These are phyloP conservation scores for Termitomyces eurrhizus DNA, from an alignment of 768 basidiomycete genomes.

Conservation along the genomic window DNA sequence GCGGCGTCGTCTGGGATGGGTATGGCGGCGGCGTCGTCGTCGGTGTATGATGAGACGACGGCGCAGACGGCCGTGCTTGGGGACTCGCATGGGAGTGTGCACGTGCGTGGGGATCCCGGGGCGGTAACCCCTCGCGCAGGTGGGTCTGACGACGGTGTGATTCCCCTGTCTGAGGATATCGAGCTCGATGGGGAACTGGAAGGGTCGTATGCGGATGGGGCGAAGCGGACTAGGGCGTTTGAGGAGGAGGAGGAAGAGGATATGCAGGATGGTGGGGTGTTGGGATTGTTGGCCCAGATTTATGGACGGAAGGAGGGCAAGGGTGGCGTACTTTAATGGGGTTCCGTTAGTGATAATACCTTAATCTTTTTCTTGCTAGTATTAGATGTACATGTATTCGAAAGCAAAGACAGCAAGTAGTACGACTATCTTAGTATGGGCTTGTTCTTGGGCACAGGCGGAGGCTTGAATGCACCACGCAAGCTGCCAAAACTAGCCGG, in stretches of 20 bases:
- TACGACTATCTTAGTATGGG: slow-evolving; percentile 26
- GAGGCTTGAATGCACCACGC: slow-evolving; percentile 17
- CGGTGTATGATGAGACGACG: slow-evolving; percentile 49
- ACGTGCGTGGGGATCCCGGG: neutral
- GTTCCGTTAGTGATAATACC: slow-evolving; percentile 7
- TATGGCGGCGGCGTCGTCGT: slow-evolving; percentile 45
- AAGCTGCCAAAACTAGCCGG: slow-evolving; percentile 23
- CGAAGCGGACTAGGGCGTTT: slow-evolving; percentile 35
- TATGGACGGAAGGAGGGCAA: slow-evolving; percentile 61
- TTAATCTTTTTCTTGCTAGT: slow-evolving; percentile 4
- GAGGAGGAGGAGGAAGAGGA: slow-evolving; percentile 60
- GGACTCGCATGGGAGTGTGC: slow-evolving; percentile 65
- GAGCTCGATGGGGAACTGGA: slow-evolving; percentile 54
- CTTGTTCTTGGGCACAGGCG: slow-evolving; percentile 16
- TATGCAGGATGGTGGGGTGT: slow-evolving; percentile 76
- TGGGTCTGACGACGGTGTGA: slow-evolving; percentile 21
- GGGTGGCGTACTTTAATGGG: slow-evolving; percentile 37
- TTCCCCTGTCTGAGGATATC: slow-evolving; percentile 39
- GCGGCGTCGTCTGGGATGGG: neutral
- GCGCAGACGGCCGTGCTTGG: slow-evolving; percentile 73
- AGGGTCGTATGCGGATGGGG: slow-evolving; percentile 75
- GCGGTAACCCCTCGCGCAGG: neutral
- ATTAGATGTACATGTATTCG: neutral
- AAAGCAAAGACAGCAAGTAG: neutral
- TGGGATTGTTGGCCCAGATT: slow-evolving; percentile 85